Conservation (phyloP, 345 rosid species). For the Dimocarpus longan region DNA sequence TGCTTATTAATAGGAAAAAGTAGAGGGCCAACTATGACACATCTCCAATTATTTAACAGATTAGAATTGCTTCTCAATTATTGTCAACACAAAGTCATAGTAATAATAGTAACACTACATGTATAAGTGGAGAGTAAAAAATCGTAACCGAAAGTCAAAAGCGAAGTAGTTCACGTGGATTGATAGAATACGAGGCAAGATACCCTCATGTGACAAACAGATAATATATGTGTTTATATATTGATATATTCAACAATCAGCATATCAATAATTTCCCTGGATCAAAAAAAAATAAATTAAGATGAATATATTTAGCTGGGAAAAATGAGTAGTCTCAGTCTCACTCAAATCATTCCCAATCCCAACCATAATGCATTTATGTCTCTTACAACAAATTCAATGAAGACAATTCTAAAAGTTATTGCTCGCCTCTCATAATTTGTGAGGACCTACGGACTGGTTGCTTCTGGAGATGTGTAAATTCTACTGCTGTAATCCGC, state of each 20-base stretch:
- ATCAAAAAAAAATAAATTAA: too few species aligned
- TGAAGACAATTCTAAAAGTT: neutral
- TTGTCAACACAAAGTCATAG: too few species aligned
- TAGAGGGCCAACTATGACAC: neutral
- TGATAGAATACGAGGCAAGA: slow-evolving; percentile 4
- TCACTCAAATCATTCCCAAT: neutral
- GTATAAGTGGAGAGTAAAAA: neutral
- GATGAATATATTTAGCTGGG: neutral
- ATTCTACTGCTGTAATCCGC: neutral
- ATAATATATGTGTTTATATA: slow-evolving; percentile 9
- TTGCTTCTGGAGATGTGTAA: neutral
- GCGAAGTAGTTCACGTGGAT: slow-evolving; percentile 30
- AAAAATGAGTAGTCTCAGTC: neutral
- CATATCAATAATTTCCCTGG: neutral
- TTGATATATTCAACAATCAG: neutral
- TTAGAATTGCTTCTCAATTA: neutral
- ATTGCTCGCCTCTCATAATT: neutral
- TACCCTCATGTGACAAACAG: slow-evolving; percentile 35
- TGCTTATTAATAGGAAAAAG: neutral
- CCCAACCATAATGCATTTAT: neutral
- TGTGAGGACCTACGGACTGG: neutral
- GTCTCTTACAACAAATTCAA: neutral
- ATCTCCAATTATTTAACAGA: neutral
- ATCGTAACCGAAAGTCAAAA: slow-evolving; percentile 9
- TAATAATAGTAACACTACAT: neutral